Evolutionary conservation across 352 stramenopile species (phyloP), one percentile per base, ranked within the genome.

Genomic region (Elongisporangium senticosum): DNA sequence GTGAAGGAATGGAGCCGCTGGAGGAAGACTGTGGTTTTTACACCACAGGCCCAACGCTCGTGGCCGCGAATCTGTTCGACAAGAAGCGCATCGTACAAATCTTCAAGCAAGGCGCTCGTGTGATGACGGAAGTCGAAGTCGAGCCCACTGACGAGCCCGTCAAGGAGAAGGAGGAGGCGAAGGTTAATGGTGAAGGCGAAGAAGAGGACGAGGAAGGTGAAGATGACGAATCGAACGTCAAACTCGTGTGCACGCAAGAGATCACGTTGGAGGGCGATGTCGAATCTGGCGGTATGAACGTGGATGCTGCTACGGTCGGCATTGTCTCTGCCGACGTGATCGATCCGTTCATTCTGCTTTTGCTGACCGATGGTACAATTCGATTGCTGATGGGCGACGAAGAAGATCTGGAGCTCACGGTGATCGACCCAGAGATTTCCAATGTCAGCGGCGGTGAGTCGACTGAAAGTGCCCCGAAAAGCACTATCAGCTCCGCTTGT

Each of bases 11-110:
- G 82, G 79, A 93, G 20, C 83, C 83, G 0, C 62, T 95, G 40
- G 81, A 95, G 62, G 82, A 90, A 62, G 78, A 91, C 51, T 90
- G 80, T 48, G 86, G 86, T 0, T 93, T 95, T 55, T 95, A 92
- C 52, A 90, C 83, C 2, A 89, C 81, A 10, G 86, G 86, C 0
- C 78, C 86, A 19, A 95, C 86, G 1, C 67, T 95, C 19, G 79
- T 81, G 6, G 83, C 83, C 0, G 76, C 83, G 3, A 95, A 95
- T 47, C 39, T 95, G 61, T 91, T 95, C 53, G 71, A 82, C 54
- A 82, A 86, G 49, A 77, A 90, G 51, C 82, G 86, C 0, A 95
- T 95, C 58, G 77, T 95, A 13, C 86, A 95, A 57, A 83, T 95
- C 49, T 95, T 92, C 59, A 89, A 90, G 50, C 86, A 93, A 67